A percentile compares a stretch with the other conserved stretches of the same genome.
These are phyloP conservation scores for Beauveria bassiana DNA, from an alignment of 2,329 filamentous ascomycete genomes.

Conservation along the genomic window DNA sequence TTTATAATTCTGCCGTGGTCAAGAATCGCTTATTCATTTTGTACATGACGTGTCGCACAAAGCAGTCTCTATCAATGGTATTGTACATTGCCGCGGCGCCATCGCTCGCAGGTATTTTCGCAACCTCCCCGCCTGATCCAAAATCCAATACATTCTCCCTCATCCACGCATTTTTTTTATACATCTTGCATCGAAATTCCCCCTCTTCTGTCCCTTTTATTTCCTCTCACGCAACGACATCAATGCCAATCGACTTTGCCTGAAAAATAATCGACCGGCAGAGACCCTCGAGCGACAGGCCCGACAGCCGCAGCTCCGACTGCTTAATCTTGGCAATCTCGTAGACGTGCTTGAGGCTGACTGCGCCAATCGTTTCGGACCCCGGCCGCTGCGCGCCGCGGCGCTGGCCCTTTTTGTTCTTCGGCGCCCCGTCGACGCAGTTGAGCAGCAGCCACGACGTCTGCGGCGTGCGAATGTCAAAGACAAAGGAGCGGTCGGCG, in stretches of 20 bases:
- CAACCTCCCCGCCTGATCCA: background rate
- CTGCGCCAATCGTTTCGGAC: conserved; percentile 69
- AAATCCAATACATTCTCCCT: background rate
- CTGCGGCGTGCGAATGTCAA: conserved; percentile 89
- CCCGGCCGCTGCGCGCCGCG: conserved; percentile 71
- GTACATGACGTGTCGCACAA: conserved; percentile 4
- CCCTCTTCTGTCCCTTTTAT: no score
- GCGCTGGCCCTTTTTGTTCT: conserved; percentile 66
- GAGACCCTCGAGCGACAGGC: conserved; percentile 60
- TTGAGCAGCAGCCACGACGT: conserved; percentile 84
- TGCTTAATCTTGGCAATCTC: conserved; percentile 98
- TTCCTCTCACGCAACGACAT: conserved; percentile 51
- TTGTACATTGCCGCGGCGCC: background rate
- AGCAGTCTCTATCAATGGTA: conserved; percentile 4
- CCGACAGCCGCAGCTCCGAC: conserved; percentile 64
- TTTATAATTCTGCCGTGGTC: background rate
- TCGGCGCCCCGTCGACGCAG: conserved; percentile 62
- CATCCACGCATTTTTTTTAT: no score
- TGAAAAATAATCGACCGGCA: conserved; percentile 69
- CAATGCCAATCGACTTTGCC: conserved; percentile 67
- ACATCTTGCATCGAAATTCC: no score
- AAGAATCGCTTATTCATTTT: conserved; percentile 6
- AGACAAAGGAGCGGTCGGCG: conserved; percentile 85
- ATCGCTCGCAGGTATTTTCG: background rate
- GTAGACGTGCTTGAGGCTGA: conserved; percentile 92